Conservation (phyloP, 2,329 filamentous ascomycete species). For the Pyrenochaeta sp. region DNA sequence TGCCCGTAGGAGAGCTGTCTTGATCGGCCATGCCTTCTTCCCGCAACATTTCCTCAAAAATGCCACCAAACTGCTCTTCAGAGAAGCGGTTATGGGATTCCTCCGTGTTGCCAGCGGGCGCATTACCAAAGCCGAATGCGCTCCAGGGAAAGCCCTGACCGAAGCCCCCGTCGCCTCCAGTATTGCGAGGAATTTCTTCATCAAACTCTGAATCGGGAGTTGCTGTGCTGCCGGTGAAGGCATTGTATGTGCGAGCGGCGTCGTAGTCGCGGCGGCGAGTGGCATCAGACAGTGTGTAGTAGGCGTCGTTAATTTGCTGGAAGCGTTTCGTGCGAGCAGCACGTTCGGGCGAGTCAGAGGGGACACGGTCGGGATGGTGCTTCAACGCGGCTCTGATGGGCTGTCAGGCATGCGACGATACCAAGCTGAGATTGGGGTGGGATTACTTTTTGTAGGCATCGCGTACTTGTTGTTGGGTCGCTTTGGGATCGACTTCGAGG, state of each 20-base stretch:
- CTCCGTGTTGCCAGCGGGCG: conserved; percentile 54
- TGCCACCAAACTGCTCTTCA: conserved; percentile 83
- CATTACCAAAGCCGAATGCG: conserved; percentile 67
- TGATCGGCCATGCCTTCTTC: conserved; percentile 74
- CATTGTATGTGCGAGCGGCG: conserved; percentile 68
- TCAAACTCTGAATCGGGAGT: conserved; percentile 57
- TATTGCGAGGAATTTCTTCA: conserved; percentile 57
- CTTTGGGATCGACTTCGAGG: conserved; percentile 76
- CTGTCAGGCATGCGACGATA: not conserved
- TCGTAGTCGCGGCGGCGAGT: conserved; percentile 85
- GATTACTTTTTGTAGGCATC: conserved; percentile 89
- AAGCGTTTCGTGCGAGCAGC: conserved; percentile 83
- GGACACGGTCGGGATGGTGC: conserved; percentile 91
- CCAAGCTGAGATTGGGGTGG: not conserved
- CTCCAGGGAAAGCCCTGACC: conserved; percentile 77
- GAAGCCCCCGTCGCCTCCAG: conserved; percentile 15
- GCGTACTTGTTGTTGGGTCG: conserved; percentile 83
- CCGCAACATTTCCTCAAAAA: conserved; percentile 64
- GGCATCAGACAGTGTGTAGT: conserved; percentile 87
- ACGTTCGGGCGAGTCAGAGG: conserved; percentile 83
- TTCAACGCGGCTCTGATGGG: conserved; percentile 78
- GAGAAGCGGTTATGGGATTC: conserved; percentile 65
- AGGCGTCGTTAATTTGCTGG: conserved; percentile 91
- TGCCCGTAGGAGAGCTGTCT: conserved; percentile 67
- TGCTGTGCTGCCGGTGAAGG: conserved; percentile 53